Evolutionary conservation across 2,329 filamentous ascomycete species (phyloP).

Genomic region (Cephalotrichum gorgonifer): DNA sequence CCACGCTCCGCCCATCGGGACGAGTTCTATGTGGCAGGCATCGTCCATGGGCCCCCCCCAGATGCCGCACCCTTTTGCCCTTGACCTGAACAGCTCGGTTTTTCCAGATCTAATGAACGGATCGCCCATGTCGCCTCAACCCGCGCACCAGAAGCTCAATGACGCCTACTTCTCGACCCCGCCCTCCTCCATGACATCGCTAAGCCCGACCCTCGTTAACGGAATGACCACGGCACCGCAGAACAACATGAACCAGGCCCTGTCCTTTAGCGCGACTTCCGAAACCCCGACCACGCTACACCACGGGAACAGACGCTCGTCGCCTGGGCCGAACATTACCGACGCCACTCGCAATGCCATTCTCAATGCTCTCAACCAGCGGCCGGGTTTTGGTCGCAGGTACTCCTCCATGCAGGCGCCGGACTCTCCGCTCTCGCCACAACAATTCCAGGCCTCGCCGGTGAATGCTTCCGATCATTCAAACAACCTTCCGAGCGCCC

Average conservation of each 20-base stretch:
- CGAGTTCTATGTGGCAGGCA: conserved; percentile 58
- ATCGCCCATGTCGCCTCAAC: conserved; percentile 68
- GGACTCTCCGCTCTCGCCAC: conserved; percentile 43
- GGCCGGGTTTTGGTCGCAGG: conserved; percentile 48
- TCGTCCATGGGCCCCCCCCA: conserved; percentile 59
- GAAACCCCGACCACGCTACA: conserved; percentile 65
- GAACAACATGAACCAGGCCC: conserved; percentile 53
- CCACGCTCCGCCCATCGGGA: conserved; percentile 42
- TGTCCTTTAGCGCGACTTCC: conserved; percentile 54
- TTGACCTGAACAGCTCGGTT: conserved; percentile 64
- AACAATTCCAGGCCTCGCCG: conserved; percentile 35
- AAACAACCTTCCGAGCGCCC: conserved; percentile 63
- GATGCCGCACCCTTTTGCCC: conserved; percentile 58
- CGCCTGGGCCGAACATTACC: conserved; percentile 54
- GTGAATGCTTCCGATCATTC: conserved; percentile 40
- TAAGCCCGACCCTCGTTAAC: conserved; percentile 63
- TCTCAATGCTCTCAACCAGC: conserved; percentile 47
- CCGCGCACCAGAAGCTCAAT: conserved; percentile 56
- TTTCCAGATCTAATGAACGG: conserved; percentile 69
- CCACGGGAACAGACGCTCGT: conserved; percentile 48
- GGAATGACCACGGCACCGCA: conserved; percentile 42
- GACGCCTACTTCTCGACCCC: conserved; percentile 74
- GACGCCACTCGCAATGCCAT: conserved; percentile 54
- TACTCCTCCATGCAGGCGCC: conserved; percentile 48
- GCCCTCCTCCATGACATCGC: conserved; percentile 60